Conservation (phyloP, 1,284 basidiomycete genomes). For the Cerioporus squamosus region DNA sequence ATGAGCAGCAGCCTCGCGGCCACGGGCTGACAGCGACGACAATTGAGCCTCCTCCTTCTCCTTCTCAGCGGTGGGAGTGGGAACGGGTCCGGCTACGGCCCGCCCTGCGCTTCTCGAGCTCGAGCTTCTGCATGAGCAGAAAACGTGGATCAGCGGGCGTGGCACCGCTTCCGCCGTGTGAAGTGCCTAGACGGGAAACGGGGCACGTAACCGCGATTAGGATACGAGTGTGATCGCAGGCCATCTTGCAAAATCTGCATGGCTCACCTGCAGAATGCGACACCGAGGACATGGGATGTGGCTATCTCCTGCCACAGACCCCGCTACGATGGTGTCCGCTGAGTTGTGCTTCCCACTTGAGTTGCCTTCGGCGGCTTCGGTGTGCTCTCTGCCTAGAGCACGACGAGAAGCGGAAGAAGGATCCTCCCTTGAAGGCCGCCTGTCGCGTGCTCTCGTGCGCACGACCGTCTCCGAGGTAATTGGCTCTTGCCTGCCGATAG, state of each 20-base stretch:
- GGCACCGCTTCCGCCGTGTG: conserved; percentile 4
- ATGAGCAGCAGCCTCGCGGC: background rate
- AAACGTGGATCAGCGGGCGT: conserved; percentile 33
- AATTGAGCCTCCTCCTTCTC: conserved; percentile 4
- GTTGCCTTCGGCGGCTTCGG: conserved; percentile 13
- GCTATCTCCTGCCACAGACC: too few species aligned
- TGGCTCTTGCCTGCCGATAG: conserved; percentile 16
- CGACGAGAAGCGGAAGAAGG: conserved; percentile 2
- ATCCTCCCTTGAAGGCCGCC: conserved; percentile 10
- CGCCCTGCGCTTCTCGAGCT: conserved; percentile 44
- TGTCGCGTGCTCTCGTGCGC: conserved; percentile 34
- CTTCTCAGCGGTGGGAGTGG: conserved; percentile 26
- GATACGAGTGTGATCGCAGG: too few species aligned
- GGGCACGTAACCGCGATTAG: too few species aligned
- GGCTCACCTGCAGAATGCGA: background rate
- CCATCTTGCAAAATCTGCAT: background rate
- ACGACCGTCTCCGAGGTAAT: conserved; percentile 40
- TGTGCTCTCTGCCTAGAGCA: conserved; percentile 4
- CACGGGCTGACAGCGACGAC: conserved; percentile 1
- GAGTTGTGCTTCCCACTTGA: background rate
- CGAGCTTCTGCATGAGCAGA: conserved; percentile 49
- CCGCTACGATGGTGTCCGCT: background rate
- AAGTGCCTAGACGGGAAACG: background rate
- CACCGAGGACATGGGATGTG: background rate
- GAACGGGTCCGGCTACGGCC: conserved; percentile 4